phyloP scores from a whole-genome alignment of 768 basidiomycete genomes.

The Rhizopogon salebrosus region DNA sequence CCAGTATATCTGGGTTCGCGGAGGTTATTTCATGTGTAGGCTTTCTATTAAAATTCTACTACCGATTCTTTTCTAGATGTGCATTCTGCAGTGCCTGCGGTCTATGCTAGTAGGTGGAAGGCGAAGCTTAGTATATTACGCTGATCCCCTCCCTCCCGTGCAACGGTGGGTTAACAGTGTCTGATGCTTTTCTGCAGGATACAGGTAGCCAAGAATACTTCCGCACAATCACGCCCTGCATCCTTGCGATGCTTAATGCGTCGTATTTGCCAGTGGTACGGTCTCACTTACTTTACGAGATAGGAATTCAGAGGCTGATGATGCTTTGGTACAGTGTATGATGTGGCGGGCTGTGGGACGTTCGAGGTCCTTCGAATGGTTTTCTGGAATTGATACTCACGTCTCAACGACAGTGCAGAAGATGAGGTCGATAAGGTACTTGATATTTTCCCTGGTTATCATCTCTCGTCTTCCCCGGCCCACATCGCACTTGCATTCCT shows the following conservation, averaged over 20 bases:
- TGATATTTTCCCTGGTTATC: not conserved
- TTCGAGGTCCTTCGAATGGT: constrained; percentile 96
- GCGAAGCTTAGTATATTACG: constrained; percentile 90
- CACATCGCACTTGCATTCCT: not conserved
- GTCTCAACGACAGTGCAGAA: constrained; percentile 84
- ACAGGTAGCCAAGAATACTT: constrained; percentile 97
- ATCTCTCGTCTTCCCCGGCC: not conserved
- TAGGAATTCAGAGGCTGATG: not conserved
- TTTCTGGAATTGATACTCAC: constrained; percentile 89
- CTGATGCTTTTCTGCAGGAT: constrained; percentile 48
- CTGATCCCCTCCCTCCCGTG: not conserved
- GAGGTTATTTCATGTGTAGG: no score
- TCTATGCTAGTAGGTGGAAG: constrained; percentile 35
- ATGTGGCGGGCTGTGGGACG: constrained; percentile 87
- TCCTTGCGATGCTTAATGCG: constrained; percentile 84
- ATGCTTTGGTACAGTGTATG: constrained; percentile 63
- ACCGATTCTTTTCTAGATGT: no score
- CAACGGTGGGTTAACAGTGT: not conserved
- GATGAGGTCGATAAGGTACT: constrained; percentile 88
- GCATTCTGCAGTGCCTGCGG: no score
- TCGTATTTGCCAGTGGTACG: constrained; percentile 71
- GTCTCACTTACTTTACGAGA: not conserved
- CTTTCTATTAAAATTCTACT: no score
- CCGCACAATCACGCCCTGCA: constrained; percentile 91
- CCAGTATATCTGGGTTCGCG: no score